A percentile compares a stretch with the other conserved stretches of the same genome.
These are phyloP conservation scores for Suillus placidus DNA, from an alignment of 768 basidiomycete genomes.

Conservation along the genomic window DNA sequence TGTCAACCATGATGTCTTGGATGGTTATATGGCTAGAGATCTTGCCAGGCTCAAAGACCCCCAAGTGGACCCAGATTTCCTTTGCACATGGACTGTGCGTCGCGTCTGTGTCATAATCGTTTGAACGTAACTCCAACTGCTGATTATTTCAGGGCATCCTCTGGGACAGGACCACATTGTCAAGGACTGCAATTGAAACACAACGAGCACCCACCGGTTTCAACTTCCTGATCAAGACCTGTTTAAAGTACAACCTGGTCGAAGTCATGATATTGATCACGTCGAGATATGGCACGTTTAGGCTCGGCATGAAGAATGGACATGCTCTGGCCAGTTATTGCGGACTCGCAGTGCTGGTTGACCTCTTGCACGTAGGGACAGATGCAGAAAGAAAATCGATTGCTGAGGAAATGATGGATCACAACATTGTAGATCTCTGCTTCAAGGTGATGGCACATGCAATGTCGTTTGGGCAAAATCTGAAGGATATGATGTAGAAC, in stretches of 20 bases:
- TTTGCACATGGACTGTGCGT: slow-evolving; percentile 7
- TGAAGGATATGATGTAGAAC: slow-evolving; percentile 16
- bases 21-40: slow-evolving; percentile 3
- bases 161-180: slow-evolving; percentile 1
- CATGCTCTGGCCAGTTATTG: slow-evolving; percentile 20
- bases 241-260: slow-evolving; percentile 1
- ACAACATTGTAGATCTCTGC: slow-evolving; percentile 25
- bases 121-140: not conserved
- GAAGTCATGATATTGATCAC: slow-evolving; percentile 9
- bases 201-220: not conserved
- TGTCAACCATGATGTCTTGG: not conserved
- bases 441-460: slow-evolving; percentile 20
- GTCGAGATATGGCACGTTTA: slow-evolving; percentile 5
- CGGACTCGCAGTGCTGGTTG: slow-evolving; percentile 3
- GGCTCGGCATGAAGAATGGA: slow-evolving; percentile 5
- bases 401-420: slow-evolving; percentile 22
- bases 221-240: slow-evolving; percentile 3
- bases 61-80: slow-evolving; percentile 3
- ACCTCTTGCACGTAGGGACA: slow-evolving; percentile 8
- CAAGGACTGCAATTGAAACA: not conserved
- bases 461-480: not conserved
- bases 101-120: not conserved
- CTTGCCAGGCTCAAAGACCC: slow-evolving; percentile 6
- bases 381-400: not conserved
- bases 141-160: not conserved